These are phyloP conservation scores for Moricandia moricandioides DNA, from an alignment of 345 rosid species.

Conservation along the genomic window DNA sequence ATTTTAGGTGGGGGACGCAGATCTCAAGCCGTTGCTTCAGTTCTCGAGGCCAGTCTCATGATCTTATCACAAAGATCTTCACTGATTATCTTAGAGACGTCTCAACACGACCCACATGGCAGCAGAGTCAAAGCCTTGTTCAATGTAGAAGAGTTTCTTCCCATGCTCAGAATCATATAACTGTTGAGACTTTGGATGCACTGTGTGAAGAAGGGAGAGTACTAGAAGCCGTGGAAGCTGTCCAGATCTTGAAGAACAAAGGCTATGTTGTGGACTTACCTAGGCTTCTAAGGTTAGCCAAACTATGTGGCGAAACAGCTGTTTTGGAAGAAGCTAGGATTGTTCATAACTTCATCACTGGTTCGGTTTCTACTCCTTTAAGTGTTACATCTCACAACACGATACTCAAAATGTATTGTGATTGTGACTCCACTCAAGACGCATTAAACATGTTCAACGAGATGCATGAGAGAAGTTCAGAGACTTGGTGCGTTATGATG, in stretches of 20 bases:
- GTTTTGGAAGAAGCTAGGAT: constrained; percentile 57
- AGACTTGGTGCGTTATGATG: constrained; percentile 71
- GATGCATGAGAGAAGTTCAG: constrained; percentile 52
- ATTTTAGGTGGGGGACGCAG: neutral
- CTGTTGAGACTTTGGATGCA: constrained; percentile 10
- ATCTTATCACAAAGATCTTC: neutral
- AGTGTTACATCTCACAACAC: constrained; percentile 39
- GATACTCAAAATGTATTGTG: constrained; percentile 59
- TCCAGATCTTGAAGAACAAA: constrained; percentile 41
- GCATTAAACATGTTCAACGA: constrained; percentile 48
- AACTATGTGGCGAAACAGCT: constrained; percentile 54
- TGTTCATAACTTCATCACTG: constrained; percentile 44
- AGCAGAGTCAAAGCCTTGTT: neutral
- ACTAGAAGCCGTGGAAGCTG: constrained; percentile 53
- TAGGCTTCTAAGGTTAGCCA: constrained; percentile 45
- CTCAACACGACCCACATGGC: neutral
- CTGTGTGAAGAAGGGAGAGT: constrained; percentile 47
- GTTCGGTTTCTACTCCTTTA: constrained; percentile 26
- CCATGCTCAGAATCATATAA: constrained; percentile 2
- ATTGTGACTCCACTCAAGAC: constrained; percentile 49
- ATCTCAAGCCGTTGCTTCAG: constrained; percentile 11
- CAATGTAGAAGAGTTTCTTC: constrained; percentile 1
- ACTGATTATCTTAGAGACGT: neutral
- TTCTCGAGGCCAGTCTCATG: constrained; percentile 1
- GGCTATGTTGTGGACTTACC: constrained; percentile 44